Evolutionary conservation across 441 rosid genomes (phyloP), one percentile per base, ranked within the genome.

Genomic region (Biscutella laevigata): DNA sequence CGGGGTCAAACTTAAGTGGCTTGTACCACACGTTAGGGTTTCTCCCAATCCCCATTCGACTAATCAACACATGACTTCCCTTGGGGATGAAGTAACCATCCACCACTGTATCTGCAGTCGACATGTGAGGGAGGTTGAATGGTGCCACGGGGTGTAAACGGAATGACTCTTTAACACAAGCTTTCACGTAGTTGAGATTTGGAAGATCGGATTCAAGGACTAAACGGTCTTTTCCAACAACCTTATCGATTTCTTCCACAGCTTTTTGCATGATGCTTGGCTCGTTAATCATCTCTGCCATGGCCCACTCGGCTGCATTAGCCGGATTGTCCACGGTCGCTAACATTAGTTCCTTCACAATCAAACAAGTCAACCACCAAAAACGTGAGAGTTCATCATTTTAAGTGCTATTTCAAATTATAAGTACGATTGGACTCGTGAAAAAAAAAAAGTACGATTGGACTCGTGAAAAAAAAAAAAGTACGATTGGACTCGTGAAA

Each of bases 201-300:
- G 47, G 42, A 14, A 73, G 44, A 24, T 78, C 81, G 0, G 68
- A 56, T 34, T 78, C 84, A 52, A 71, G 67, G 39, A 75, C 76
- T 0, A 75, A 28, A 24, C 77, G 77, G 13, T 74, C 69, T 44
- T 60, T 76, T 19, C 82, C 80, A 10, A 76, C 70, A 1, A 72
- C 73, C 1, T 4, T 30, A 16, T 79, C 78, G 1, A 79, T 43
- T 53, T 74, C 82, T 2, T 66, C 70, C 15, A 40, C 45, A 0
- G 85, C 85, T 33, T 48, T 76, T 30, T 46, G 7, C 19, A 79
- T 68, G 11, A 76, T 59, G 17, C 63, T 56, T 0, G 79, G 79
- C n/a, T 70, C 37, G 67, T 67, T 71, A 2, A 79, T 58, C 81
- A 78, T 76, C 63, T 78, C 81, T 0, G 74, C 77, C 36, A 73